phyloP scores from a whole-genome alignment of 192 early-diverging fungal genomes.

The Paraglomus brasilianum region DNA sequence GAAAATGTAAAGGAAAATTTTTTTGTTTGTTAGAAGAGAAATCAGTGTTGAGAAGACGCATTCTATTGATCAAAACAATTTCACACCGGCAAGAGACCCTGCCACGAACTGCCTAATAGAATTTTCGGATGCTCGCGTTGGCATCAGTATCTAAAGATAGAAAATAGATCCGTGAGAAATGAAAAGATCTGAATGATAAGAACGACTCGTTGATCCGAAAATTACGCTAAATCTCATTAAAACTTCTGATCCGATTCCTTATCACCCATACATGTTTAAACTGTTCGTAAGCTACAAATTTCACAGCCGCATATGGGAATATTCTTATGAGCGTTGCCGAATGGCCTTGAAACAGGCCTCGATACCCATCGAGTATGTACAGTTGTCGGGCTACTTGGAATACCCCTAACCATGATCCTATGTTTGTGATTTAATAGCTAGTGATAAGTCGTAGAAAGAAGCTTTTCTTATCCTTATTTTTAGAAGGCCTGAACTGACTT shows the following conservation, averaged over 20 bases:
- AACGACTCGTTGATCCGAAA: background rate
- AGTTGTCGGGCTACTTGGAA: conserved; percentile 81
- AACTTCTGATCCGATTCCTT: background rate
- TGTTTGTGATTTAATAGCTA: background rate
- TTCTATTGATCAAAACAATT: background rate
- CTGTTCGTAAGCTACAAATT: conserved; percentile 97
- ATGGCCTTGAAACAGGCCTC: conserved; percentile 92
- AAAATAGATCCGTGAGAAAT: conserved; percentile 27
- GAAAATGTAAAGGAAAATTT: conserved; percentile 1
- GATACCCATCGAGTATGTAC: conserved; percentile 63
- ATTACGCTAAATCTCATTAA: background rate
- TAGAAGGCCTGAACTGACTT: conserved; percentile 19
- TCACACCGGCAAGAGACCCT: conserved; percentile 66
- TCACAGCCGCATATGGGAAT: conserved; percentile 96
- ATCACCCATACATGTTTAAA: conserved; percentile 52
- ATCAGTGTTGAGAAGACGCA: background rate
- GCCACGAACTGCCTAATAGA: conserved; percentile 75
- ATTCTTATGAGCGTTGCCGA: conserved; percentile 90
- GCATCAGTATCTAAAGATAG: conserved; percentile 60
- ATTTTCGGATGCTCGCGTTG: conserved; percentile 61
- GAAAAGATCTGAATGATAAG: background rate
- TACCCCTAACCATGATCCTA: conserved; percentile 77
- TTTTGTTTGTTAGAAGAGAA: background rate
- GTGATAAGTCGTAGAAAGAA: background rate
- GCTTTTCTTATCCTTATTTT: background rate